These are phyloP conservation scores for Oryza brachyantha DNA, from an alignment of 176 grass and related monocot species.

Conservation along the genomic window DNA sequence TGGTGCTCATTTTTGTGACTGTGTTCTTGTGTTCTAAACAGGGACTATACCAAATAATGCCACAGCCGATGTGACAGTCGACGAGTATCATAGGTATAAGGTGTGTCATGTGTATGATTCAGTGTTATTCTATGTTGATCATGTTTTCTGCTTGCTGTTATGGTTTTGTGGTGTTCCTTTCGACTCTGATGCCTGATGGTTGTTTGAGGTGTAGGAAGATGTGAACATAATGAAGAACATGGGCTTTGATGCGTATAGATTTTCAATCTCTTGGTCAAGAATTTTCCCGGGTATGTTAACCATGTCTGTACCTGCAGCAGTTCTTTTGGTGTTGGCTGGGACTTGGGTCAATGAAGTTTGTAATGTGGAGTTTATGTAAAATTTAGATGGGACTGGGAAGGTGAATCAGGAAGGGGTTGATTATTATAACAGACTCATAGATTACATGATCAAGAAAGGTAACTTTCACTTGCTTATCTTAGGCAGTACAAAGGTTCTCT, in stretches of 20 bases:
- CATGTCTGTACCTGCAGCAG: background rate
- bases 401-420: conserved; percentile 83
- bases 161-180: background rate
- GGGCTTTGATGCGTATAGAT: conserved; percentile 66
- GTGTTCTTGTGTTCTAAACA: conserved; percentile 17
- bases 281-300: conserved; percentile 59
- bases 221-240: conserved; percentile 83
- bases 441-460: conserved; percentile 83
- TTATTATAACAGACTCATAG: conserved; percentile 84
- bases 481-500: background rate
- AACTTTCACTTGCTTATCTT: background rate
- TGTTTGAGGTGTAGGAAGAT: conserved; percentile 51
- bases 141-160: too few relatives aligned
- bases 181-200: background rate
- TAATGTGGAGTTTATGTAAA: conserved; percentile 20
- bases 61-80: conserved; percentile 65
- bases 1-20: background rate
- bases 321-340: too few relatives aligned
- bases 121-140: too few relatives aligned
- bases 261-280: conserved; percentile 80
- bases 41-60: conserved; percentile 68
- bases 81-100: conserved; percentile 82
- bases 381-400: conserved; percentile 62
- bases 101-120: conserved; percentile 19
- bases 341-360: background rate